Base-by-base conservation (phyloP, 306 rosid genomes). In the Quillaja saponaria region DNA sequence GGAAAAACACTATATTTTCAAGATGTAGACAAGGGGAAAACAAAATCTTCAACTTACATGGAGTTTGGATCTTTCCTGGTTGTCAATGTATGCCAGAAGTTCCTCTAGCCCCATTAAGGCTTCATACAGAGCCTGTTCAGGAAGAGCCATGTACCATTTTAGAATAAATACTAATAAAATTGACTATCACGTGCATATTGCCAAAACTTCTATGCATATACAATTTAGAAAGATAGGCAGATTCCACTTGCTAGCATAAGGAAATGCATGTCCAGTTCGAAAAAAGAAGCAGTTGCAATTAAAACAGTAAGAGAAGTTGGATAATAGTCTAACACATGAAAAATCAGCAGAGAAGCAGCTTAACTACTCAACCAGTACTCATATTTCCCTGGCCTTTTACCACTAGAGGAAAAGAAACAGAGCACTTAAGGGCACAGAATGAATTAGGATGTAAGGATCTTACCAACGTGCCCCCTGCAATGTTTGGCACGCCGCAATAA, bases 51-150 rank as follows among this genome's bases (percentile, higher is more conserved):
- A 34, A 66, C 78, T 70, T 67, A 84, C 95, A 77, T 44, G 75
- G n/a, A 75, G 53, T 72, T 71, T 77, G 17, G 80, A 77, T 61
- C 75, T 78, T 68, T 84, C 88, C 75, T 66, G 83, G 41, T 84
- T 61, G 56, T 90, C 97, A n/a, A 90, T 66, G 60, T 82, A 87
- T 21, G 87, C 95, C 48, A 87, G 84, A 63, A 90, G 92, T 73
- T 90, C 97, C 78, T 87, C 97, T 80, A 87, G 97, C 71, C 74
- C 81, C 69, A 87, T 84, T 76, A 90, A 67, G 51, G 97, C 88
- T 34, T 90, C 97, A 41, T 90, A 85, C 44, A 90, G 63, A 71
- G 92, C 88, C 97, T 90, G 70, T 58, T 52, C 42, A 71, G 41
- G 44, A 64, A 68, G 66, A 38, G 18, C 25, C 60, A 71, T 41